Conservation (phyloP, 768 basidiomycete species). For the Dendrothele bispora region DNA sequence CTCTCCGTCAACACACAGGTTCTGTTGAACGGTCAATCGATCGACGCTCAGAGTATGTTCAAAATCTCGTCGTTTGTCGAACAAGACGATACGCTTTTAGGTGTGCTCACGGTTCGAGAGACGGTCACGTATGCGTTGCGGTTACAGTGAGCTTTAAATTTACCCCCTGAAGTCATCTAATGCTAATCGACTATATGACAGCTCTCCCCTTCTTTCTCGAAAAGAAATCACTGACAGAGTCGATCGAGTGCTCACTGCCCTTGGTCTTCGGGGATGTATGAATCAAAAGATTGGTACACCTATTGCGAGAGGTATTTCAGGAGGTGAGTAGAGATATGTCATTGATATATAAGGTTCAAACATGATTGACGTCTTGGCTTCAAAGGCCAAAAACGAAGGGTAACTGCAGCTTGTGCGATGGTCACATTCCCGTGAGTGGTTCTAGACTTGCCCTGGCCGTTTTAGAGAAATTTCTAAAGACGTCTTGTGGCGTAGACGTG, state of each 20-base stretch:
- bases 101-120: constrained; percentile 58
- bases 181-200: no score
- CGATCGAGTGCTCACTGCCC: constrained; percentile 38
- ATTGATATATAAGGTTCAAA: no score
- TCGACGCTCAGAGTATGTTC: constrained; percentile 32
- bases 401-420: constrained; percentile 59
- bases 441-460: background rate
- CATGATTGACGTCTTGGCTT: background rate
- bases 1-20: constrained; percentile 18
- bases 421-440: constrained; percentile 50
- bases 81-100: constrained; percentile 59
- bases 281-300: constrained; percentile 57
- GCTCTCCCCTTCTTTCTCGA: constrained; percentile 36
- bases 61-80: constrained; percentile 53
- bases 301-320: constrained; percentile 58
- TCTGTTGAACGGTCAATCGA: constrained; percentile 28
- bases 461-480: background rate
- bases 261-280: constrained; percentile 50
- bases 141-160: constrained; percentile 36
- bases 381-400: constrained; percentile 59
- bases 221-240: constrained; percentile 40
- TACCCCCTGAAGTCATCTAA: no score
- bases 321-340: constrained; percentile 31
- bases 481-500: no score
- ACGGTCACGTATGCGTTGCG: constrained; percentile 52